Evolutionary conservation across 1,284 basidiomycete genomes (phyloP), one percentile per base, ranked within the genome.

Genomic region (Pseudozyma sp.): DNA sequence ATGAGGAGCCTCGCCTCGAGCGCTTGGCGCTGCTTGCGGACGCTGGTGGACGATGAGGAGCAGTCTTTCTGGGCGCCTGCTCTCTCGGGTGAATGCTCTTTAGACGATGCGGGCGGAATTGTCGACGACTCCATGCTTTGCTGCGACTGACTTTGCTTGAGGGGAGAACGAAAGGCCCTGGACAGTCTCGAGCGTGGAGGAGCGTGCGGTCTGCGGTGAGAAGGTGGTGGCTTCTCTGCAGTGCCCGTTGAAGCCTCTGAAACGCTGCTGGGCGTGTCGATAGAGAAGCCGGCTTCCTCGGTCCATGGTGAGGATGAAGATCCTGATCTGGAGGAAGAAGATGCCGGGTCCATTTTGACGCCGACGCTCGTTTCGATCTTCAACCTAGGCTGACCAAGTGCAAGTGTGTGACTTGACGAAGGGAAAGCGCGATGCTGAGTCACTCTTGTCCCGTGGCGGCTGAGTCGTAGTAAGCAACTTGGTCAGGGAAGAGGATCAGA

Each of bases 1-100:
- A 65, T 50, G 9, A 66, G 51, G 3, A 75, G 57, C 24, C 60
- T 50, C 6, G 48, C 54, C 45, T 71, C 68, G 16, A 75, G 57
- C 10, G 61, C 54, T 29, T 67, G 58, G 9, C 67, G 63, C 50
- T 70, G 56, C 42, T 53, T 69, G 16, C 67, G 45, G 31, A 60
- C 29, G 40, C 24, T 45, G 39, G 49, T 37, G 10, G 59, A 48
- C 11, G 57, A 61, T 14, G 47, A 40, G 24, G 29, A 51, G 1
- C 47, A 11, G 6, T 40, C 8, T 3, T 17, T 52, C 19, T 5
- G 30, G 40, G 11, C 13, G 2, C 40, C 37, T 11, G 39, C 31
- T n/a, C n/a, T n/a, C 13, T 52, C 30, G 24, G 43, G n/a, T 9
- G 44, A 48, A 8, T 24, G 49, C 3, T 24, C 24, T 8, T 8